Evolutionary conservation across 1,284 basidiomycete species (phyloP), one percentile per base, ranked within the genome.

Genomic region (Ustilago xerochloae): DNA sequence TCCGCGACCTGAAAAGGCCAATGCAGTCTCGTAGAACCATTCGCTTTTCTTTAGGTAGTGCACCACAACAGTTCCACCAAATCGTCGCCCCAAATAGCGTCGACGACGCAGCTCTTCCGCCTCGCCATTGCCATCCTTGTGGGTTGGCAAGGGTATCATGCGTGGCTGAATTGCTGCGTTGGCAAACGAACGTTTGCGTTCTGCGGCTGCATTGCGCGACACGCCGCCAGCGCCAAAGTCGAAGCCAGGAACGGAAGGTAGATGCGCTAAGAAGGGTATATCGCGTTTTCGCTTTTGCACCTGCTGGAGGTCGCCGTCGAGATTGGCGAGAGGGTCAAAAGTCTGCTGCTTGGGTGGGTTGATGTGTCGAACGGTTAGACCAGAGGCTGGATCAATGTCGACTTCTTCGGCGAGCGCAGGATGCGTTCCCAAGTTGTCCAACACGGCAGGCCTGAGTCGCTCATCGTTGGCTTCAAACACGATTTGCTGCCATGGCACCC

Each of bases 1-100:
- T 13, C 90, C 89, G 7, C 90, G 89, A 38, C 93, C 93, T 29
- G 97, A 87, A 20, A 98, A 86, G 20, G 93, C 94, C 16, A 94
- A 85, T 15, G 93, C 92, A 1, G 96, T 93, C 86, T 99, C 96
- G 74, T 93, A 85, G 85, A 93, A 98, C 96, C 95, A 99, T 86
- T 93, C 91, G 78, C 93, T 90, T 84, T 93, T 92, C 89, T 98
- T 99, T 87, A 98, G 91, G 84, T 93, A 98, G 86, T 99, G 96
- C 45, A 99, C 94, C 24, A 94, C 91, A 43, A 96, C 89, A 0
- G 96, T 99, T 4, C 96, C 96, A 2, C 96, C 96, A 50, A 86
- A 69, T 5, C 78, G 77, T 9, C 50, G 67, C 39, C 69, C 79
- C 18, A 77, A 85, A 82, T 56, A 78, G 32, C 74, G 76, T 54